Conservation (phyloP, 2,329 filamentous ascomycete genomes). For the Cercospora sp. region DNA sequence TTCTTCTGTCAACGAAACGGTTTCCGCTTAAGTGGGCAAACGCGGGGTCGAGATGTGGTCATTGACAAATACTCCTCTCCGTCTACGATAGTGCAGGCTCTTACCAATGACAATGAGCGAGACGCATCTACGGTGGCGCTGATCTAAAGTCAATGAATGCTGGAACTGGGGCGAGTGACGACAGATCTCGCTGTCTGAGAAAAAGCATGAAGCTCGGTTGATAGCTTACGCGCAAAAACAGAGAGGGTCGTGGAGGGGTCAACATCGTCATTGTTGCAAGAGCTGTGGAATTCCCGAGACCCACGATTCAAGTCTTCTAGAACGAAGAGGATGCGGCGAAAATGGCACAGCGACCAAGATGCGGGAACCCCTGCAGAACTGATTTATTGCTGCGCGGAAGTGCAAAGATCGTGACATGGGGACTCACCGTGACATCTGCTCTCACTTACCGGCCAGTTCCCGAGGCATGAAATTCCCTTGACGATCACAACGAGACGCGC, state of each 20-base stretch:
- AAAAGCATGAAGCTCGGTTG: neutral
- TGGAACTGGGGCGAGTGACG: neutral
- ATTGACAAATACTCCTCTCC: slow-evolving; percentile 10
- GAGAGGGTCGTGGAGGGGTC: slow-evolving; percentile 8
- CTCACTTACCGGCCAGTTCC: neutral
- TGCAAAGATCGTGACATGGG: neutral
- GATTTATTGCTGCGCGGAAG: neutral
- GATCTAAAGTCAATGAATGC: slow-evolving; percentile 9
- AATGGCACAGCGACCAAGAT: neutral
- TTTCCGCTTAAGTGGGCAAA: neutral
- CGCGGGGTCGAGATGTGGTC: neutral
- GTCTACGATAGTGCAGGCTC: neutral
- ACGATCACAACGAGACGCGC: too few species aligned
- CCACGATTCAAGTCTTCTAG: neutral
- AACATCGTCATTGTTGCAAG: neutral
- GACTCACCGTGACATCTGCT: neutral
- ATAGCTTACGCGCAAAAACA: neutral
- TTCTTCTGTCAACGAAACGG: neutral
- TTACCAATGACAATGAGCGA: slow-evolving; percentile 5
- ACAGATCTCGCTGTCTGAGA: neutral
- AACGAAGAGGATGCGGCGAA: neutral
- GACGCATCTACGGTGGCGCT: neutral
- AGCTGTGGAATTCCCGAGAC: neutral
- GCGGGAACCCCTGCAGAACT: neutral
- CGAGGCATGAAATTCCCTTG: neutral